Conservation (phyloP, 2,329 filamentous ascomycete species). For the Clonostachys chloroleuca region DNA sequence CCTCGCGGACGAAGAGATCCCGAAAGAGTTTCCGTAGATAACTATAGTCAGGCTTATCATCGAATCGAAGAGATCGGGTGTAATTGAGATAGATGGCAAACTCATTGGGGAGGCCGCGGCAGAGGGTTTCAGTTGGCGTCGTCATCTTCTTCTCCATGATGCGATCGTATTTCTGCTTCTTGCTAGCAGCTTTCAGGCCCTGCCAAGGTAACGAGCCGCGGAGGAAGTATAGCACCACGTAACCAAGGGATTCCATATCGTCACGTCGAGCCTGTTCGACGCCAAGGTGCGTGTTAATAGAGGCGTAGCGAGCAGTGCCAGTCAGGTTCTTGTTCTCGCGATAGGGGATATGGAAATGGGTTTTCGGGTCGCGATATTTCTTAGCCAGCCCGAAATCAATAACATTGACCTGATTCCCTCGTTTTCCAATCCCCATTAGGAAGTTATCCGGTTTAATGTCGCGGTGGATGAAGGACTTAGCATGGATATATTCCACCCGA, state of each 20-base stretch:
- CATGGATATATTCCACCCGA: slow-evolving; percentile 98
- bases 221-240: slow-evolving; percentile 99
- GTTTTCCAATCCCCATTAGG: slow-evolving; percentile 98
- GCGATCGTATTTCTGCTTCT: slow-evolving; percentile 99
- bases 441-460: slow-evolving; percentile 99
- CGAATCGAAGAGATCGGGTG: slow-evolving; percentile 95
- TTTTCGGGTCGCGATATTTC: slow-evolving; percentile 99
- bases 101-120: slow-evolving; percentile 98
- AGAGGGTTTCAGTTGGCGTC: slow-evolving; percentile 95
- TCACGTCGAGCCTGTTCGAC: slow-evolving; percentile 99
- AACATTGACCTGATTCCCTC: slow-evolving; percentile 98
- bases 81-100: slow-evolving; percentile 99
- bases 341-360: slow-evolving; percentile 99
- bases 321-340: slow-evolving; percentile 99
- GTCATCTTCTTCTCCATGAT: slow-evolving; percentile 99
- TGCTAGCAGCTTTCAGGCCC: slow-evolving; percentile 94
- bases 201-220: slow-evolving; percentile 98
- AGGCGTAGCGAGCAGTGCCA: slow-evolving; percentile 95
- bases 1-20: slow-evolving; percentile 96
- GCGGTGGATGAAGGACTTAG: slow-evolving; percentile 98
- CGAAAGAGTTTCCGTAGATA: slow-evolving; percentile 99
- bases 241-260: slow-evolving; percentile 98
- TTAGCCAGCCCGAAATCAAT: slow-evolving; percentile 99
- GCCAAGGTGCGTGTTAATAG: slow-evolving; percentile 97
- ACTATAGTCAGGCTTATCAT: slow-evolving; percentile 99